phyloP scores from a whole-genome alignment of 768 basidiomycete species.

The Boletus sp. region DNA sequence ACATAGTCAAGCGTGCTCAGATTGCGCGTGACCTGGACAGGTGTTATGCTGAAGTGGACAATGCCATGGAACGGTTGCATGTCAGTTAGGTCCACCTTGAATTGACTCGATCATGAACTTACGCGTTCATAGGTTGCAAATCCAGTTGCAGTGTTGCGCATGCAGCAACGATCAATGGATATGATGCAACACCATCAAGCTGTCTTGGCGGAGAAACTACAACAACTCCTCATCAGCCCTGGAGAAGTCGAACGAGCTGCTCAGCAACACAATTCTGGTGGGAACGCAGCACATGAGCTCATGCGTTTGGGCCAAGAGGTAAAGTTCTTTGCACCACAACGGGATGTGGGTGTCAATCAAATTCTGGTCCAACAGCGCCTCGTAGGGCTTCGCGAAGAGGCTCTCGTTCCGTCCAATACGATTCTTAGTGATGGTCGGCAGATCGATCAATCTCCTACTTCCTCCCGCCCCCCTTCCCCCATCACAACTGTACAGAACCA shows the following conservation, averaged over 20 bases:
- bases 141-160: constrained; percentile 24
- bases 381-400: constrained; percentile 6
- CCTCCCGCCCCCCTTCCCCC: constrained; percentile 24
- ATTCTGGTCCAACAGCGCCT: constrained; percentile 21
- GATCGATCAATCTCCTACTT: constrained; percentile 21
- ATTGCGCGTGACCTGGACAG: constrained; percentile 45
- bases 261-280: constrained; percentile 39
- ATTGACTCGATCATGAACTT: background rate
- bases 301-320: constrained; percentile 56
- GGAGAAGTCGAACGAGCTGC: constrained; percentile 37
- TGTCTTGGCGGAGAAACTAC: constrained; percentile 38
- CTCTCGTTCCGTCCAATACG: background rate
- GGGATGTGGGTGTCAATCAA: background rate
- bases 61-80: constrained; percentile 41
- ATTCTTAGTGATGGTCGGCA: constrained; percentile 19
- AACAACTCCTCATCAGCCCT: constrained; percentile 37
- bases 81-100: constrained; percentile 26
- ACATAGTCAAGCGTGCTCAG: constrained; percentile 47
- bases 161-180: constrained; percentile 29
- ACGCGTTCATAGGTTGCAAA: constrained; percentile 18
- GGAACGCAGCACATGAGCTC: constrained; percentile 40
- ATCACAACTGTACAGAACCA: constrained; percentile 32
- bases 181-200: constrained; percentile 29
- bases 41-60: constrained; percentile 42
- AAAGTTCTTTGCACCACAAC: background rate